Percentiles rank a stretch among this genome's conserved stretches.
These are phyloP conservation scores for Ophiostoma populinum DNA, from an alignment of 2,329 filamentous ascomycete species.

Conservation along the genomic window DNA sequence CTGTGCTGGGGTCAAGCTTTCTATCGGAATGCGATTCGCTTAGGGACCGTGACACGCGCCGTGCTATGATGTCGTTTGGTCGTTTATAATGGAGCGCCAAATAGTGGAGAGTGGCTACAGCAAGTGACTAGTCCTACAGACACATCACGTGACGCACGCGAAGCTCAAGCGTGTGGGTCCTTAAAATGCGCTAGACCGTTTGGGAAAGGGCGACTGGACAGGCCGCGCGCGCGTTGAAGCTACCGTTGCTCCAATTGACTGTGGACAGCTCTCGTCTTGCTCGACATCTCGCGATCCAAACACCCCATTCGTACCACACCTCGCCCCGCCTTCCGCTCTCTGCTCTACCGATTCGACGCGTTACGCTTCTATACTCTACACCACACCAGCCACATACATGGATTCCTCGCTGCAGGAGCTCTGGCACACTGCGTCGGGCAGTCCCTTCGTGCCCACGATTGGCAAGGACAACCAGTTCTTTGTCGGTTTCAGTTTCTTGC, in stretches of 20 bases:
- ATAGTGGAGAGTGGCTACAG: too few species aligned
- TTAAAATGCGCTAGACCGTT: background rate
- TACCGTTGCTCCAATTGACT: constrained; percentile 5
- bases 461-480: constrained; percentile 72
- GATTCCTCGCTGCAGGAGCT: constrained; percentile 71
- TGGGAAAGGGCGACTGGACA: background rate
- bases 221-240: constrained; percentile 6
- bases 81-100: too few species aligned
- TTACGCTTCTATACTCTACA: background rate
- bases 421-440: constrained; percentile 83
- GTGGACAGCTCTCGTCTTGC: constrained; percentile 5
- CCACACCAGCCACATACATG: constrained; percentile 30
- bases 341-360: too few species aligned
- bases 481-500: constrained; percentile 59
- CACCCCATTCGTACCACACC: background rate
- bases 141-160: too few species aligned
- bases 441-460: constrained; percentile 65
- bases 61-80: too few species aligned
- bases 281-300: background rate
- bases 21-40: too few species aligned
- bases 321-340: too few species aligned
- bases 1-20: too few species aligned
- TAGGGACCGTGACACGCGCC: too few species aligned
- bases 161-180: constrained; percentile 14
- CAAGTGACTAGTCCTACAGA: too few species aligned